Percentiles rank a stretch among this genome's conserved stretches.
These are phyloP conservation scores for Clitoria ternatea DNA, from an alignment of 306 rosid genomes.

Conservation along the genomic window DNA sequence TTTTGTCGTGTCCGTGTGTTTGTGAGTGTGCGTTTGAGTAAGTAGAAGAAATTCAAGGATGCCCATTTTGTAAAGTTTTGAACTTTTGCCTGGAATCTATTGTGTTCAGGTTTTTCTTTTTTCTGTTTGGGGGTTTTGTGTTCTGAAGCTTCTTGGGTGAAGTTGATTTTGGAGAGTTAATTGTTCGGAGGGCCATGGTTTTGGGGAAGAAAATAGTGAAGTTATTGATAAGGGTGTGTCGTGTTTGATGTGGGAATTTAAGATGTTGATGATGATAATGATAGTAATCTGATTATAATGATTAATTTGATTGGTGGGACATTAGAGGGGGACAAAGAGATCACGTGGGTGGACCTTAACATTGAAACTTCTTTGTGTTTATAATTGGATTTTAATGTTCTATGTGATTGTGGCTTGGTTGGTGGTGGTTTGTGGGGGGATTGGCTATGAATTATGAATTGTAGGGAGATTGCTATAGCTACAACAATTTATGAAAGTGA, in stretches of 20 bases:
- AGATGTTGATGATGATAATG: slow-evolving; percentile 1
- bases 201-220: background rate
- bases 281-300: background rate
- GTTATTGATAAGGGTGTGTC: background rate
- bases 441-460: background rate
- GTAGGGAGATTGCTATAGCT: background rate
- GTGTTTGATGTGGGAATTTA: background rate
- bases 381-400: background rate
- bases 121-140: background rate
- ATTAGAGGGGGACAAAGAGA: background rate
- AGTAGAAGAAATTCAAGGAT: background rate
- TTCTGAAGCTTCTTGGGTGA: background rate
- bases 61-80: slow-evolving; percentile 4
- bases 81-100: background rate
- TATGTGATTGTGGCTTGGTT: background rate
- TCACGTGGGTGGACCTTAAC: background rate
- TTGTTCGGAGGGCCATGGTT: background rate
- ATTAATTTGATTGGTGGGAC: background rate
- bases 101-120: background rate
- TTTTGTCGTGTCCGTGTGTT: background rate
- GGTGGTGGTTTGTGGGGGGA: background rate
- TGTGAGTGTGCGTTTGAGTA: background rate
- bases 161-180: background rate
- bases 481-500: background rate
- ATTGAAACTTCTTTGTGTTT: background rate